Evolutionary conservation across 1,284 basidiomycete species (phyloP), one percentile per base, ranked within the genome.

Genomic region (Pseudozyma thailandica): DNA sequence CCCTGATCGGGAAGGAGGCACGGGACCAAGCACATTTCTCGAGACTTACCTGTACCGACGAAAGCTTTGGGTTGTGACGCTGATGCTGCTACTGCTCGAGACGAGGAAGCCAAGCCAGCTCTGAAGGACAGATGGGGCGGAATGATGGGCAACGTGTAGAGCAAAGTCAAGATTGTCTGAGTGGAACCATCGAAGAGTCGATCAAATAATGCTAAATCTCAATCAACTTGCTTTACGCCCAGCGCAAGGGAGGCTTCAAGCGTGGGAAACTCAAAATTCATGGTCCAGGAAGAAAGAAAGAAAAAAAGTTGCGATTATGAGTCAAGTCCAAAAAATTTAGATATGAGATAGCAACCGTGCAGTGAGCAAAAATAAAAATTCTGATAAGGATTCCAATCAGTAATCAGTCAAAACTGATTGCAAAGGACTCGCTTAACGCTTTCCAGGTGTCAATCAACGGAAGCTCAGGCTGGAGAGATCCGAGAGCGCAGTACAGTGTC

Each of bases 21-120:
- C 28, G 47, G 30, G 46, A 25, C 18, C 15, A n/a, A 13, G n/a
- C 38, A 41, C 21, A 26, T 30, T 33, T 30, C 18, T 45, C 30
- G n/a, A n/a, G 20, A 64, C 63, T 65, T 59, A 65, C 63, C 63
- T 65, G 30, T 55, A 43, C 30, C 44, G 48, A 46, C 9, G 37
- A 43, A 45, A 59, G 46, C 23, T 35, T 41, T 21, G 15, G 8
- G 25, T 15, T 20, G 45, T 8, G 31, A 42, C 45, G 48, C 33
- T 47, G 56, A 39, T 58, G 51, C 48, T 53, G 54, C 26, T 50
- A 55, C 62, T 51, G 52, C 63, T 65, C 63, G 47, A 18, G 52
- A 65, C 37, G 63, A 65, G 56, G 49, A 51, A 46, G 56, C 56
- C 13, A 52, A 44, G 63, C 56, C 48, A 48, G 56, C 56, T 52